Evolutionary conservation across 768 basidiomycete species (phyloP).

Genomic region (Tulasnella sp.): DNA sequence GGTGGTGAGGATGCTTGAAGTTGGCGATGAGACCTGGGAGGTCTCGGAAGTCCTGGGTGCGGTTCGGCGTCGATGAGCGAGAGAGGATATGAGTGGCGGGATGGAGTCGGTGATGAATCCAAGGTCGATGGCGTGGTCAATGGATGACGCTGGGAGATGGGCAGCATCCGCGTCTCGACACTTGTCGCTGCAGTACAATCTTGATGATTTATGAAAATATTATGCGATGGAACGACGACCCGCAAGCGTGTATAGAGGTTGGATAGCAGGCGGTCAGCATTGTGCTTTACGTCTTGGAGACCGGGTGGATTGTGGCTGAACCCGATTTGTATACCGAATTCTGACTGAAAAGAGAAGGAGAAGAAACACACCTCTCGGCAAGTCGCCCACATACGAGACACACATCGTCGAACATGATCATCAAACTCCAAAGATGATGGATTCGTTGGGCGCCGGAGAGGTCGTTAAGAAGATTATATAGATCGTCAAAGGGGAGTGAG

Average conservation of each 20-base stretch:
- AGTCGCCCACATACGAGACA: constrained; percentile 13
- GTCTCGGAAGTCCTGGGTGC: not conserved
- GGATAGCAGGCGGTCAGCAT: too few species aligned
- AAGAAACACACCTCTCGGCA: constrained; percentile 10
- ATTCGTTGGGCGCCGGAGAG: not conserved
- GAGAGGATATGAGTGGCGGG: constrained; percentile 11
- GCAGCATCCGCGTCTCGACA: constrained; percentile 16
- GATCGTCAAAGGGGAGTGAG: not conserved
- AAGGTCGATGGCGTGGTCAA: constrained; percentile 16
- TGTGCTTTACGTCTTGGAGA: too few species aligned
- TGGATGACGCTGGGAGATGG: constrained; percentile 7
- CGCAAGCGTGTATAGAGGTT: too few species aligned
- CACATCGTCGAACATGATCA: constrained; percentile 13
- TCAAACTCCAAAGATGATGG: not conserved
- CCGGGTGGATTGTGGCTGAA: not conserved
- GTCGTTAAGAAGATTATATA: too few species aligned
- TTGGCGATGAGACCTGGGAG: constrained; percentile 17
- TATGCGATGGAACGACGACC: too few species aligned
- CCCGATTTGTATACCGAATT: not conserved
- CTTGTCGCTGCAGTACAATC: constrained; percentile 20
- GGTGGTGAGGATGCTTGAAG: constrained; percentile 15
- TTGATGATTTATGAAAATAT: not conserved
- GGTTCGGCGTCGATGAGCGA: not conserved
- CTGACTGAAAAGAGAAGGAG: too few species aligned
- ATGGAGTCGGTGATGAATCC: constrained; percentile 16